phyloP scores from a whole-genome alignment of 2,329 filamentous ascomycete species.

The Aspergillus ochraceus region DNA sequence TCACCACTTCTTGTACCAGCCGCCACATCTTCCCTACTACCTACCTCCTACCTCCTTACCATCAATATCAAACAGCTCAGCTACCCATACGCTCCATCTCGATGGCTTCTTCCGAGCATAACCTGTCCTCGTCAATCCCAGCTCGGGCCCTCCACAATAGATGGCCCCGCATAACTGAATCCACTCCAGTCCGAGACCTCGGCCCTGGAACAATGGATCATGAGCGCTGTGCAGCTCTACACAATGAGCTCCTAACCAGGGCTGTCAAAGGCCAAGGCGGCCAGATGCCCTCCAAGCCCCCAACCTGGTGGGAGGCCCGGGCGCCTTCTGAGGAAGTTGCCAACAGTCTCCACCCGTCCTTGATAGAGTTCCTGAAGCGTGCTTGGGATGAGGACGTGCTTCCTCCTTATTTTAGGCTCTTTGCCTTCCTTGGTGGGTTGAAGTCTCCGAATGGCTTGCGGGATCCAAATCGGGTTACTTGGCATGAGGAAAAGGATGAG shows the following conservation, averaged over 20 bases:
- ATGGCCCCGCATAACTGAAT: constrained; percentile 13
- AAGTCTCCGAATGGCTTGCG: constrained; percentile 2
- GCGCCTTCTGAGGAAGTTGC: constrained; percentile 9
- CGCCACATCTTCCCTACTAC: neutral
- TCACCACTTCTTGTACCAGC: constrained; percentile 1
- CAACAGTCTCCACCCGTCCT: constrained; percentile 5
- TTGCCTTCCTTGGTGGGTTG: constrained; percentile 5
- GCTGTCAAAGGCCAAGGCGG: constrained; percentile 4
- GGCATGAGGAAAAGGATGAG: constrained; percentile 9
- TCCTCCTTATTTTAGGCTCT: neutral
- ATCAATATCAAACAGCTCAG: neutral
- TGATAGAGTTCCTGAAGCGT: constrained; percentile 14
- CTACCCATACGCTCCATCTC: constrained; percentile 4
- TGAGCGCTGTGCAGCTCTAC: constrained; percentile 14
- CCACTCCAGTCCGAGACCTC: constrained; percentile 9
- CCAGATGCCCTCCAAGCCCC: constrained; percentile 4
- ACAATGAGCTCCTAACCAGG: constrained; percentile 10
- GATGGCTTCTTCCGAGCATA: constrained; percentile 4
- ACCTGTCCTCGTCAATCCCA: neutral
- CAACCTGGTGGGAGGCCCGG: constrained; percentile 11
- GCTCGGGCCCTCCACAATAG: neutral
- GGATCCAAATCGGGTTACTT: neutral
- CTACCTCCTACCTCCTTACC: neutral
- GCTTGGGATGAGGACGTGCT: constrained; percentile 8
- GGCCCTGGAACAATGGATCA: constrained; percentile 9